Base-by-base conservation (phyloP, 768 basidiomycete species). In the Albatrellus ellisii region DNA sequence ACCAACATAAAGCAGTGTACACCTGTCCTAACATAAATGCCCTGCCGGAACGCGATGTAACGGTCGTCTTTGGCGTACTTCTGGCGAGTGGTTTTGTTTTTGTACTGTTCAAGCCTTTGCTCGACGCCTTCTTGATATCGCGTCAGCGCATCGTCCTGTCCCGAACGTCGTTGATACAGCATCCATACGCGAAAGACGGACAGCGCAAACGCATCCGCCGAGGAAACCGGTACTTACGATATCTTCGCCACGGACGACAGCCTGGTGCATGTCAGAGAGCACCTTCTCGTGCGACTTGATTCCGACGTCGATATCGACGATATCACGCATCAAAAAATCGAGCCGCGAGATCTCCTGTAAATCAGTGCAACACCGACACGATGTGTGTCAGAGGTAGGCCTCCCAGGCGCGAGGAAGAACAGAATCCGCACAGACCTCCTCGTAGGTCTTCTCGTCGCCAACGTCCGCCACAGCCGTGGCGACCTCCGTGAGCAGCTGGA, bases 51-150 rank as follows among this genome's bases (percentile, higher is more conserved):
- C 15, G 64, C 54, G 11, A 59, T 51, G 51, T 89, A 92, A 18
- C 64, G 57, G 0, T 73, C 64, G 38, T 65, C 60, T 36, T 79
- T 79, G 12, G 69, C 71, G 54, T 88, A 91, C 55, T 80, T 88
- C 58, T 91, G 84, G 7, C 88, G 73, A 6, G 75, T 64, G 0
- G 87, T 89, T 61, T 74, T 75, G 22, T 54, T 54, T 2, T 62
- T 50, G 56, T 85, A 83, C 22, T 62, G 64, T 5, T 69, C 60
- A 32, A 69, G 53, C 29, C 56, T 58, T 12, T 55, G 56, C 36
- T 66, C 55, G 0, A 76, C 64, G n/a, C 58, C 68, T 18, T 50
- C 51, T 36, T 70, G 56, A 52, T 86, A 91, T 22, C 50, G 54
- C 7, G 67, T 63, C 6, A 72, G 54, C 6, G 70, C 63, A 46